phyloP scores from a whole-genome alignment of 192 early-diverging fungal genomes.

The Rhizophagus clarus region DNA sequence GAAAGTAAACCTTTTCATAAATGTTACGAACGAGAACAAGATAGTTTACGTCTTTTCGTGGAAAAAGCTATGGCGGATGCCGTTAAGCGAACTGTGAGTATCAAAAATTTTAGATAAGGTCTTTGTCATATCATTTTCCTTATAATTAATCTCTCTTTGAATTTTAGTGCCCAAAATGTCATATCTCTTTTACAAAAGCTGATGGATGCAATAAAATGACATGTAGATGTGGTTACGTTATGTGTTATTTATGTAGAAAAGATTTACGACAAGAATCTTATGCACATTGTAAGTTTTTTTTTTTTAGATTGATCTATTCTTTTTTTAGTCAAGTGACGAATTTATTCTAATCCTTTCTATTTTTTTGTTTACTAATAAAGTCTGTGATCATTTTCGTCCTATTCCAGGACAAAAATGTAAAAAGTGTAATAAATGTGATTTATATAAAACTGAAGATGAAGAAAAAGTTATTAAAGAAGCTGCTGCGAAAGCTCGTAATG shows the following conservation, averaged over 20 bases:
- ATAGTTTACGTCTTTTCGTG: slow-evolving; percentile 56
- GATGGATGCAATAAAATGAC: slow-evolving; percentile 70
- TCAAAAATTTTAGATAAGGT: not conserved
- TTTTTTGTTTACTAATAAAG: not conserved
- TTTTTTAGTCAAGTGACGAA: not conserved
- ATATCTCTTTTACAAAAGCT: slow-evolving; percentile 55
- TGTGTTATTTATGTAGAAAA: slow-evolving; percentile 68
- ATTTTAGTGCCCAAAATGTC: slow-evolving; percentile 57
- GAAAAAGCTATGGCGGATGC: slow-evolving; percentile 64
- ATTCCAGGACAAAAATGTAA: slow-evolving; percentile 51
- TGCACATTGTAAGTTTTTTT: slow-evolving; percentile 50
- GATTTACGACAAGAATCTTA: slow-evolving; percentile 59
- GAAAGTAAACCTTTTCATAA: slow-evolving; percentile 47
- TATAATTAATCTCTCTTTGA: not conserved
- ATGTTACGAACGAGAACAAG: slow-evolving; percentile 53
- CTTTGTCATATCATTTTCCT: no score
- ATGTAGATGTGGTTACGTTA: slow-evolving; percentile 58
- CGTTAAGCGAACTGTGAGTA: slow-evolving; percentile 61
- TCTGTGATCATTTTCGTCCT: slow-evolving; percentile 63
- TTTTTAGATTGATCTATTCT: no score
- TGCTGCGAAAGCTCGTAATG: slow-evolving; percentile 45
- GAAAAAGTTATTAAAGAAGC: slow-evolving; percentile 45
- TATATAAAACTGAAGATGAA: slow-evolving; percentile 59
- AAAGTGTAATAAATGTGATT: slow-evolving; percentile 58
- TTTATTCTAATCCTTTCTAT: not conserved